These are phyloP conservation scores for Osmozyma mogii DNA, from an alignment of 805 yeast species.

Conservation along the genomic window DNA sequence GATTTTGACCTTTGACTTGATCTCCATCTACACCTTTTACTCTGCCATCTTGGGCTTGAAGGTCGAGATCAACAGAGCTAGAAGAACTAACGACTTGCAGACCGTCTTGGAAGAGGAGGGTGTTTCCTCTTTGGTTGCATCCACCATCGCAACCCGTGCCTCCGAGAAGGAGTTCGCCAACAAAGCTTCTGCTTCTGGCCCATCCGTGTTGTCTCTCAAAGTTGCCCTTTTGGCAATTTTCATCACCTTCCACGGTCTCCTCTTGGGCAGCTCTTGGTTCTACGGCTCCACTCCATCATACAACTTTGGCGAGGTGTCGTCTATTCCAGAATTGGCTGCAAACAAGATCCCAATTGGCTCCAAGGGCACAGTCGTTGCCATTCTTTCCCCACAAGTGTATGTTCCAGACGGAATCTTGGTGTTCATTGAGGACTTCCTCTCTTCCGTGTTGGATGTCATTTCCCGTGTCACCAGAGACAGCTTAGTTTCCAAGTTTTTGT, in stretches of 20 bases:
- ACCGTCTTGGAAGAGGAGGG: slow-evolving; percentile 92
- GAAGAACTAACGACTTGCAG: slow-evolving; percentile 69
- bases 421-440: slow-evolving; percentile 53
- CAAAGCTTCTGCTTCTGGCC: slow-evolving; percentile 14
- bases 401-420: slow-evolving; percentile 49
- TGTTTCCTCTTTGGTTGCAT: slow-evolving; percentile 62
- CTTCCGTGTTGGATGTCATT: slow-evolving; percentile 44
- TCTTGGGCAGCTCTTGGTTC: slow-evolving; percentile 66
- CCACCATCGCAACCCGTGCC: slow-evolving; percentile 49
- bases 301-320: slow-evolving; percentile 11
- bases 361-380: slow-evolving; percentile 48
- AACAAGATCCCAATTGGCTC: slow-evolving; percentile 37
- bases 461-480: slow-evolving; percentile 72
- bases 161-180: slow-evolving; percentile 29
- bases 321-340: slow-evolving; percentile 29
- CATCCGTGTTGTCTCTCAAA: slow-evolving; percentile 46
- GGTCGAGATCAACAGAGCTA: slow-evolving; percentile 80
- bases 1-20: slow-evolving; percentile 61
- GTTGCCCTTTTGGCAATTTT: slow-evolving; percentile 52
- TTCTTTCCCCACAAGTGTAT: slow-evolving; percentile 50
- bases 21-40: slow-evolving; percentile 72
- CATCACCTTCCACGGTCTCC: slow-evolving; percentile 56
- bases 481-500: slow-evolving; percentile 66
- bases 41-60: slow-evolving; percentile 80
- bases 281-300: slow-evolving; percentile 19